phyloP scores from a whole-genome alignment of 495 filamentous ascomycete genomes.

The Parathielavia appendiculata region DNA sequence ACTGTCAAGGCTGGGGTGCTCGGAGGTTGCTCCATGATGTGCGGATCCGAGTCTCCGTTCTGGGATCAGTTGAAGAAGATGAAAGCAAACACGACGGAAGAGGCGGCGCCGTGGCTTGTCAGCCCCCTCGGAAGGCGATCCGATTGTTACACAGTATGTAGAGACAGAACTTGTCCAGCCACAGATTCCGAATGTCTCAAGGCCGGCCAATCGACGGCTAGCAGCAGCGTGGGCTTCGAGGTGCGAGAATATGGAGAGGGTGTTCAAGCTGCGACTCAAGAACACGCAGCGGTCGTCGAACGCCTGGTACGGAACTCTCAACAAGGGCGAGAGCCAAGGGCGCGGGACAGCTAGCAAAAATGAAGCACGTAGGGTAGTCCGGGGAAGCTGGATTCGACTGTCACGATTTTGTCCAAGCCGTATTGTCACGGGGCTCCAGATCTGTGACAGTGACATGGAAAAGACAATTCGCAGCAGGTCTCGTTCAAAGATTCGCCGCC shows the following conservation, averaged over 20 bases:
- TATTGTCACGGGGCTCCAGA: neutral
- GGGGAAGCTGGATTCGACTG: neutral
- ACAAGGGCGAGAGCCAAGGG: too few species aligned
- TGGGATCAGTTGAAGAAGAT: neutral
- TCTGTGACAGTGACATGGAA: neutral
- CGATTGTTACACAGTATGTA: slow-evolving; percentile 11
- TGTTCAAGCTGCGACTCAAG: neutral
- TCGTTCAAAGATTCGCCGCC: neutral
- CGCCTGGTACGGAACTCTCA: too few species aligned
- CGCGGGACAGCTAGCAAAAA: neutral
- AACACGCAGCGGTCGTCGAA: too few species aligned
- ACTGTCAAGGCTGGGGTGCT: slow-evolving; percentile 11
- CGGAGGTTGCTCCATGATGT: slow-evolving; percentile 17
- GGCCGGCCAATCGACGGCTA: neutral
- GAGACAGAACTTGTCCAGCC: slow-evolving; percentile 1
- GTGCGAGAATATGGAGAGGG: neutral
- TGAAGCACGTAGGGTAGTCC: neutral
- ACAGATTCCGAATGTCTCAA: neutral
- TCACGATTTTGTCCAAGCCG: neutral
- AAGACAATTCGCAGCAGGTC: neutral
- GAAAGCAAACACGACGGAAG: neutral
- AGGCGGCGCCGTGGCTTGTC: neutral
- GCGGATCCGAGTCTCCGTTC: neutral
- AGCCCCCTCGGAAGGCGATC: neutral
- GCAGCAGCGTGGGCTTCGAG: slow-evolving; percentile 1